Conservation (phyloP, 1,139 yeast genomes). For the Geotrichum europaeum region DNA sequence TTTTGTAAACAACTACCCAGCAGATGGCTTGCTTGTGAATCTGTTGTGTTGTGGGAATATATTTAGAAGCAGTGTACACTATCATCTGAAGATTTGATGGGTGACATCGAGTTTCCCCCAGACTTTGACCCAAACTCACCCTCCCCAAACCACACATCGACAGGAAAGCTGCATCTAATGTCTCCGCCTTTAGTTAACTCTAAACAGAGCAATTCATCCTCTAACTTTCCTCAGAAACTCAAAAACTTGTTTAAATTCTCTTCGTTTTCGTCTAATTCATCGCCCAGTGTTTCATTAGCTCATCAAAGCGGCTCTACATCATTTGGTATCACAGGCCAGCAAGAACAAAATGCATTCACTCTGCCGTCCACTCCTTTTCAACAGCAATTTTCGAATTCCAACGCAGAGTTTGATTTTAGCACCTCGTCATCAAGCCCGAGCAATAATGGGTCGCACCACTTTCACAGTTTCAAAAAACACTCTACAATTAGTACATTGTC, state of each 20-base stretch:
- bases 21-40: background rate
- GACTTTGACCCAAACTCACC: background rate
- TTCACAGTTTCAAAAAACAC: background rate
- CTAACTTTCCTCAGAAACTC: conserved; percentile 30
- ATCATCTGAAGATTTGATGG: too few species aligned
- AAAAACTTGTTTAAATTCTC: conserved; percentile 30
- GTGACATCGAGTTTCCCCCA: background rate
- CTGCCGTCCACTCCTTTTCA: background rate
- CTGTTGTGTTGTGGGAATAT: too few species aligned
- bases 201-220: conserved; percentile 4
- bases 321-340: background rate
- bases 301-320: background rate
- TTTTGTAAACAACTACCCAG: background rate
- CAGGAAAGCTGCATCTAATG: background rate
- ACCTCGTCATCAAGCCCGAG: background rate
- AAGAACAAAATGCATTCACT: background rate
- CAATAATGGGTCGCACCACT: background rate
- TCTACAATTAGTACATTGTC: background rate
- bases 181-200: background rate
- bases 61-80: too few species aligned
- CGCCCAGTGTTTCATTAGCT: background rate
- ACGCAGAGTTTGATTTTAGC: background rate
- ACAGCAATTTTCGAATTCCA: background rate
- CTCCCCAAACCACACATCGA: background rate
- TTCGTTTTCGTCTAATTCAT: conserved; percentile 16